Evolutionary conservation across 345 rosid species (phyloP).

Genomic region (Crucihimalaya himalaica): DNA sequence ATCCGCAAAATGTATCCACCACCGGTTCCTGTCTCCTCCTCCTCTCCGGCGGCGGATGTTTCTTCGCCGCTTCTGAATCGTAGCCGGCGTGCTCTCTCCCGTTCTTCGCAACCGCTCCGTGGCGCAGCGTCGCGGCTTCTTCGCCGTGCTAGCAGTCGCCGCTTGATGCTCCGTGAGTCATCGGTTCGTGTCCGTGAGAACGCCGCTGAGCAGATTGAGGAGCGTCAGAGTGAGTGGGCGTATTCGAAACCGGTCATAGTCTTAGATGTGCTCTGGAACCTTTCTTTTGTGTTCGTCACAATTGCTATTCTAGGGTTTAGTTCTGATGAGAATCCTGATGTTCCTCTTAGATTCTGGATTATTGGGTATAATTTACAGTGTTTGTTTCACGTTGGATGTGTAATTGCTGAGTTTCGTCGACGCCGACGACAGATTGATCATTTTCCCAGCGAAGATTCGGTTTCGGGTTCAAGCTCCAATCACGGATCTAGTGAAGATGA

Average conservation of each 20-base stretch:
- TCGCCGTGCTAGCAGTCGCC: slow-evolving; percentile 67
- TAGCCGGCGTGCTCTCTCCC: slow-evolving; percentile 51
- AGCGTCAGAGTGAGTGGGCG: slow-evolving; percentile 72
- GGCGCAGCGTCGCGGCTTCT: slow-evolving; percentile 69
- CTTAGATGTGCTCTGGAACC: slow-evolving; percentile 71
- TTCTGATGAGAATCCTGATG: slow-evolving; percentile 49
- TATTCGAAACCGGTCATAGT: slow-evolving; percentile 67
- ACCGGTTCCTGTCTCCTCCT: slow-evolving; percentile 32
- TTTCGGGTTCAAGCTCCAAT: slow-evolving; percentile 23
- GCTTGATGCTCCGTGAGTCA: slow-evolving; percentile 76
- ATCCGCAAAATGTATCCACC: slow-evolving; percentile 35
- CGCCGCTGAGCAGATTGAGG: slow-evolving; percentile 90
- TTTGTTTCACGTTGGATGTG: slow-evolving; percentile 61
- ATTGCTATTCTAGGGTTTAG: slow-evolving; percentile 51
- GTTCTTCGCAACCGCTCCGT: slow-evolving; percentile 53
- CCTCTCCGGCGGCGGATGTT: slow-evolving; percentile 39
- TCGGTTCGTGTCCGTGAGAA: slow-evolving; percentile 77
- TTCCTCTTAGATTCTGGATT: slow-evolving; percentile 74
- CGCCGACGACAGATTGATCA: slow-evolving; percentile 29
- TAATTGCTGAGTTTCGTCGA: slow-evolving; percentile 51
- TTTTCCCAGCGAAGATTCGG: neutral
- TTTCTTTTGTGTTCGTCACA: slow-evolving; percentile 55
- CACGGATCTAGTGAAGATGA: slow-evolving; percentile 32
- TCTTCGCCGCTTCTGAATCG: slow-evolving; percentile 48
- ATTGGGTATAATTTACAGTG: slow-evolving; percentile 73